Evolutionary conservation across 768 basidiomycete genomes (phyloP), one percentile per base, ranked within the genome.

Genomic region (Kwoniella bestiolae): DNA sequence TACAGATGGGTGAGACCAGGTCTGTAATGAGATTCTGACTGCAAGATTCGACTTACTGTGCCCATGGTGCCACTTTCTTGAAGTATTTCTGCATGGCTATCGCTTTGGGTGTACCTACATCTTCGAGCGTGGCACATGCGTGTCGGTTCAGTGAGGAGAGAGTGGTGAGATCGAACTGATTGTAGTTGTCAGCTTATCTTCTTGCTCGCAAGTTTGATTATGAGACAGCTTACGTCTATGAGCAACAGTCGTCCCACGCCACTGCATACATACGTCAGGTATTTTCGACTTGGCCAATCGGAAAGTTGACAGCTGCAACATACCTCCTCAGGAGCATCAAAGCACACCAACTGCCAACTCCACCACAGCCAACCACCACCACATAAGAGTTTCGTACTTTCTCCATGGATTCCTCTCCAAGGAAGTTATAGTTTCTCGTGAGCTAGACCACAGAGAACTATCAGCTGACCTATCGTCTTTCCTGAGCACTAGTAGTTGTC

Each of bases 61-160:
- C 89, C 87, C 91, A 94, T n/a, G 88, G 86, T 9, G 92, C 86
- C 49, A 98, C 87, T 50, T 87, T 82, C 63, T 86, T 87, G 38
- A 83, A 76, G 67, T 91, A 84, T 1, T 78, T 78, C 50, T 83
- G 89, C 87, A 71, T 96, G 83, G 81, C 89, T 87, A 72, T 83
- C 83, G 97, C 95, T 81, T 99, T 98, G 1, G 95, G 90, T 11
- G 88, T 93, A 23, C 94, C 95, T 45, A 99, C 96, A 74, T 97
- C 94, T 2, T 87, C 83, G n/a, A 91, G 85, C 2, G 85, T 85
- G 8, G 96, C 96, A 5, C 91, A 91, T 18, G 95, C 94, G 74
- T 97, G 95, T 51, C 95, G 86, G 80, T 99, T 98, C 41, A 99
- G 86, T 0, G 93, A 96, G 2, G 92, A 94, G 14, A 99, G 83